Evolutionary conservation across 164 flowering plant genomes (phyloP), one percentile per base, ranked within the genome.

Genomic region (Stephania yunnanensis): DNA sequence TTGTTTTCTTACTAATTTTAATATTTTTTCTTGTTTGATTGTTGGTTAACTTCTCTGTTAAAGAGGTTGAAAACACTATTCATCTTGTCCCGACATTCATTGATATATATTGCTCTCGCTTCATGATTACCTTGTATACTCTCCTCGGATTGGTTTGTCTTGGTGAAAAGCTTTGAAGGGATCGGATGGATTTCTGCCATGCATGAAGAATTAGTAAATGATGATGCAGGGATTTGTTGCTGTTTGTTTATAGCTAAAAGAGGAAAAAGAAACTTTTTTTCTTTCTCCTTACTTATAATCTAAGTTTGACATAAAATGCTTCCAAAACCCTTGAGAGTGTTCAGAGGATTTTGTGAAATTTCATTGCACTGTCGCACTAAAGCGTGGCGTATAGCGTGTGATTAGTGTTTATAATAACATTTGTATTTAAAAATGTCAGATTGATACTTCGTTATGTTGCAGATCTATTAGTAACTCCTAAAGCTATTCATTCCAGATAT

Each of bases 401-500:
- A 11, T 50, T 50, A 0, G 55, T 7, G 53, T 7, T 50, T 15
- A 50, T 50, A 15, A 0, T 10, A 15, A 9, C 55, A 50, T 17
- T 50, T 50, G 12, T 50, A 10, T 50, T 10, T 50, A 2, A 36
- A 15, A 63, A 19, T 9, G 66, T 63, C 17, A 63, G 76, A 63
- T 29, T 17, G 58, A 36, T 29, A 45, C 15, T 64, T 29, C 46
- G 25, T 71, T 2, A 42, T 52, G 73, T 65, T 13, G 13, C 4
- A 19, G 65, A 8, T 71, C 1, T 64, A 72, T 36, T 52, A 70
- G n/a, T 63, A 13, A 77, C 58, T 31, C 55, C 1, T 50, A 5
- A 25, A 53, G 46, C n/a, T 3, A 12, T 48, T 75, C 74, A 71
- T 68, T 84, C 78, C 87, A 95, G 99, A 68, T 93, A 93, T 84